These are phyloP conservation scores for Lycium ferocissimum DNA, from an alignment of 257 asterid species.

Conservation along the genomic window DNA sequence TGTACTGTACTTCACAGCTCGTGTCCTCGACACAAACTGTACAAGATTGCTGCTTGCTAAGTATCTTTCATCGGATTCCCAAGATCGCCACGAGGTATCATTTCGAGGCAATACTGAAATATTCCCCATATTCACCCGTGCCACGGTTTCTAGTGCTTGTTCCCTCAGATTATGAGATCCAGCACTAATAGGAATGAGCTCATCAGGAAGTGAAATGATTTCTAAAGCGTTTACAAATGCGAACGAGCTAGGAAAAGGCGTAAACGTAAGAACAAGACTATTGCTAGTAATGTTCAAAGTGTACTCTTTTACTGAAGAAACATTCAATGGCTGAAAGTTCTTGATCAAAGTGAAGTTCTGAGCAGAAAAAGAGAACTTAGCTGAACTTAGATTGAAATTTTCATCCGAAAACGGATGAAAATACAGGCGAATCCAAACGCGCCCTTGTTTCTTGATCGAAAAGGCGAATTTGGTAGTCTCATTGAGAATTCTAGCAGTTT, in stretches of 20 bases:
- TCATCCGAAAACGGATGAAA: slow-evolving; percentile 42
- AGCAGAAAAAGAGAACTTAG: slow-evolving; percentile 47
- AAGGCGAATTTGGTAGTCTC: slow-evolving; percentile 37
- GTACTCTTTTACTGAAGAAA: slow-evolving; percentile 44
- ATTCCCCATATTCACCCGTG: slow-evolving; percentile 53
- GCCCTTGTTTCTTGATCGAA: slow-evolving; percentile 45
- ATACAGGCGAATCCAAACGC: slow-evolving; percentile 49
- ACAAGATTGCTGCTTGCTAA: slow-evolving; percentile 31
- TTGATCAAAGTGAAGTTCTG: slow-evolving; percentile 45
- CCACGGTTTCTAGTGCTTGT: slow-evolving; percentile 43
- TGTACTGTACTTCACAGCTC: slow-evolving; percentile 40
- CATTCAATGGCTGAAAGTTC: slow-evolving; percentile 41
- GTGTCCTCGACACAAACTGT: slow-evolving; percentile 16
- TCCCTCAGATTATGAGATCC: slow-evolving; percentile 34
- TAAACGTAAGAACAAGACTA: slow-evolving; percentile 40
- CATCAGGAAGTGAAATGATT: slow-evolving; percentile 47
- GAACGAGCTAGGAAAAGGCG: slow-evolving; percentile 44
- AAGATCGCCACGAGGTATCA: slow-evolving; percentile 48
- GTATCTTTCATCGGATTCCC: slow-evolving; percentile 41
- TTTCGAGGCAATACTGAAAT: slow-evolving; percentile 40
- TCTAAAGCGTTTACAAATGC: slow-evolving; percentile 51
- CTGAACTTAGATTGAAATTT: slow-evolving; percentile 33
- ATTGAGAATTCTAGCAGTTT: slow-evolving; percentile 48
- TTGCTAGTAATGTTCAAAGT: slow-evolving; percentile 36
- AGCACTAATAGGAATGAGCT: slow-evolving; percentile 42